These are phyloP conservation scores for Digitaria exilis DNA, from an alignment of 202 grass and related monocot species.

Conservation along the genomic window DNA sequence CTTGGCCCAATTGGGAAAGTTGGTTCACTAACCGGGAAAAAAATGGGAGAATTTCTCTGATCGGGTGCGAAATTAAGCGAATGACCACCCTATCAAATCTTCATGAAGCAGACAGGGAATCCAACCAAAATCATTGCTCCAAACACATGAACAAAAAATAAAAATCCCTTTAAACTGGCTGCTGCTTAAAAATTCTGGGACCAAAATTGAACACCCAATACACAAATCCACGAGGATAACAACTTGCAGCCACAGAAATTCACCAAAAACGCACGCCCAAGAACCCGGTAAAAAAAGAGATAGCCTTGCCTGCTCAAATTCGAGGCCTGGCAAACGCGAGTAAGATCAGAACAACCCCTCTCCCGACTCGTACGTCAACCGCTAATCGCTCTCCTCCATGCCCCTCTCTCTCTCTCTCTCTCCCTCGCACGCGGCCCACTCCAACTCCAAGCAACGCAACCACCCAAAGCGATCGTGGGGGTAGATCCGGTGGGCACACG, in stretches of 20 bases:
- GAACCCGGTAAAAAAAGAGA: not conserved
- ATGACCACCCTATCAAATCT: not conserved
- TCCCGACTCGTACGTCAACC: not conserved
- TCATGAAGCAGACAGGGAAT: not conserved
- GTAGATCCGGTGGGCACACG: not conserved
- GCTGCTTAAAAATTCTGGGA: not conserved
- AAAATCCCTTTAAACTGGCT: not conserved
- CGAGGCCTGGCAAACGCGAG: slow-evolving; percentile 13
- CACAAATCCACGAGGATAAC: not conserved
- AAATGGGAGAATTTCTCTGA: not conserved
- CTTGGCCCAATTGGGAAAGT: slow-evolving; percentile 17
- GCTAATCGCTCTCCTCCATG: slow-evolving; percentile 38
- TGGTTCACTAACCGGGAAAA: slow-evolving; percentile 9
- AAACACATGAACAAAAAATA: not conserved
- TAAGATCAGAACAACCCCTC: not conserved
- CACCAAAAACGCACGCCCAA: not conserved
- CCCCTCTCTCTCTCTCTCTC: not conserved
- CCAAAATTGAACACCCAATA: not conserved
- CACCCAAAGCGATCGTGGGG: not conserved
- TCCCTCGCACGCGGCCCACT: not conserved
- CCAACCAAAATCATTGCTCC: slow-evolving; percentile 32
- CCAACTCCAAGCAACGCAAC: slow-evolving; percentile 29
- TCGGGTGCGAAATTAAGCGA: not conserved
- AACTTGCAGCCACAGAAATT: not conserved
- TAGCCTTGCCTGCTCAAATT: slow-evolving; percentile 27